Conservation (phyloP, 2,329 filamentous ascomycete species). For the Sporothrix euskadiensis region DNA sequence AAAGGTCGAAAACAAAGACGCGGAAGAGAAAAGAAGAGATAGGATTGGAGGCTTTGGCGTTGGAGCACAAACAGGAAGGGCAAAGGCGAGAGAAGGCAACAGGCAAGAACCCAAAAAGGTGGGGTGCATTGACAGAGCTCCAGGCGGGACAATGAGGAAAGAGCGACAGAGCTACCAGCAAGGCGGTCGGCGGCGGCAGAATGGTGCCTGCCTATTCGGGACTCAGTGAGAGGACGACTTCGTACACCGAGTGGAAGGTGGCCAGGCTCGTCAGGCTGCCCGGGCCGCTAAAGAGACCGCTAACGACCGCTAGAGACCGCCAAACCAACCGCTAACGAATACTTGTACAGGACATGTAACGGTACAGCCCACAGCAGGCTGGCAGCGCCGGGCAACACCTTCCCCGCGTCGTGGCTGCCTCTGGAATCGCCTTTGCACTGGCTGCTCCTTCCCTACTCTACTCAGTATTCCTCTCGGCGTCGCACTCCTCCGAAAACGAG, state of each 20-base stretch:
- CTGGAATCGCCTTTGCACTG: background rate
- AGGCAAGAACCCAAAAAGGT: background rate
- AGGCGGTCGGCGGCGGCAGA: constrained; percentile 10
- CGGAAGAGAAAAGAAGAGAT: background rate
- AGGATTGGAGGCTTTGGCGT: background rate
- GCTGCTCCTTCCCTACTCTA: constrained; percentile 7
- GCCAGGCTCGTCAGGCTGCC: background rate
- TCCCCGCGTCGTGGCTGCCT: constrained; percentile 11
- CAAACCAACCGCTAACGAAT: background rate
- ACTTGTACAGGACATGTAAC: background rate
- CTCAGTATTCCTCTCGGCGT: background rate
- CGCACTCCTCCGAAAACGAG: constrained; percentile 18
- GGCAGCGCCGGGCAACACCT: background rate
- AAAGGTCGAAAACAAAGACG: background rate
- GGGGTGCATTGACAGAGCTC: constrained; percentile 18
- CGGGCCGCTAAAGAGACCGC: constrained; percentile 10
- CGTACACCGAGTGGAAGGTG: no score
- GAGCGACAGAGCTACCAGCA: background rate
- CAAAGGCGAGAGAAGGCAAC: background rate
- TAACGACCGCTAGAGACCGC: background rate
- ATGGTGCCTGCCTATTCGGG: constrained; percentile 14
- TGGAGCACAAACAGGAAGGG: background rate
- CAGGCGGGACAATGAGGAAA: background rate
- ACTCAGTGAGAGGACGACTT: background rate
- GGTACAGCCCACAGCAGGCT: background rate